These are phyloP conservation scores for Coniochaeta sp. DNA, from an alignment of 2,329 filamentous ascomycete species.

Conservation along the genomic window DNA sequence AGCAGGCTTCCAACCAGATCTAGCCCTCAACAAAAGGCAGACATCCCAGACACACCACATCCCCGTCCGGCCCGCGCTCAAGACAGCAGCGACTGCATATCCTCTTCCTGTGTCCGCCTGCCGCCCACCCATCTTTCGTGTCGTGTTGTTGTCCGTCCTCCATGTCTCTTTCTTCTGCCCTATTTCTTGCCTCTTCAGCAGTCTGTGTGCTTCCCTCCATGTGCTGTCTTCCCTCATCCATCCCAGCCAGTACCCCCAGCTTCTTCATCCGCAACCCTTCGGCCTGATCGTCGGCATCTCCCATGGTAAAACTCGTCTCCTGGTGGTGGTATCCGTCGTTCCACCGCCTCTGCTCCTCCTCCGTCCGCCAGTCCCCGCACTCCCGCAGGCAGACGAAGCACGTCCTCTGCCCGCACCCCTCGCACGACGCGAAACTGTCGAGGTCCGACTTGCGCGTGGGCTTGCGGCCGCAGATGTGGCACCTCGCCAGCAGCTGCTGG, in stretches of 20 bases:
- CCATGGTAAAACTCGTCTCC: conserved; percentile 42
- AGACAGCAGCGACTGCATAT: conserved; percentile 65
- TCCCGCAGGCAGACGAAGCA: conserved; percentile 64
- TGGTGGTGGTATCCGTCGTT: not conserved
- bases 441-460: conserved; percentile 60
- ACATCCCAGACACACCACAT: conserved; percentile 61
- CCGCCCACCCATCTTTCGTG: conserved; percentile 26
- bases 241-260: too few species aligned
- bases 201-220: conserved; percentile 18
- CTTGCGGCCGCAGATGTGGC: conserved; percentile 61
- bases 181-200: conserved; percentile 6
- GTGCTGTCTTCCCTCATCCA: conserved; percentile 21
- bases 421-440: conserved; percentile 58
- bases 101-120: conserved; percentile 40
- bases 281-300: conserved; percentile 27
- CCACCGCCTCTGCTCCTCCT: conserved; percentile 6
- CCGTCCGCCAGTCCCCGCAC: conserved; percentile 46
- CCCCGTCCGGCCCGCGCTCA: conserved; percentile 56
- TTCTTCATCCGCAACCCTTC: too few species aligned
- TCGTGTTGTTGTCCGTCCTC: conserved; percentile 5
- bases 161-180: conserved; percentile 5
- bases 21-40: conserved; percentile 26
- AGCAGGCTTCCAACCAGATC: conserved; percentile 7
- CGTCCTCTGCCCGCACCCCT: conserved; percentile 52
- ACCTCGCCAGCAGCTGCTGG: conserved; percentile 38